A percentile compares a stretch with the other conserved stretches of the same genome.
Evolutionary conservation across 176 grass and related monocot genomes (phyloP).

Genomic region (Juncus effusus): DNA sequence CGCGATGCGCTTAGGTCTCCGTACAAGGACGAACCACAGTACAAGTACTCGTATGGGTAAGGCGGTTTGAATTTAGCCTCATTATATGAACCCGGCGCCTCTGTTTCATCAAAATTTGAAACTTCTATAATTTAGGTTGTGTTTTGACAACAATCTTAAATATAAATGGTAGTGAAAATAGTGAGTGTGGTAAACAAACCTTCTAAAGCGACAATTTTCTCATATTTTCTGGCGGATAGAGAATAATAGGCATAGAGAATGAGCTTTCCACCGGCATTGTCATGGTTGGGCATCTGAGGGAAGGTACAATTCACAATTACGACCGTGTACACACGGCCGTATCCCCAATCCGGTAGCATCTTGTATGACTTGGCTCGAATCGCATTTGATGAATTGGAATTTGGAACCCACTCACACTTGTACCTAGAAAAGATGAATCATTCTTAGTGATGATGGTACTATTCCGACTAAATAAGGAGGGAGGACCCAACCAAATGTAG

Average conservation of each 20-base stretch:
- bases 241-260: constrained; percentile 76
- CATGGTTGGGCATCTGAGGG: constrained; percentile 46
- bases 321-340: constrained; percentile 91
- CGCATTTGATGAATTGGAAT: constrained; percentile 24
- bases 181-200: background rate
- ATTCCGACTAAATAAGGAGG: too few species aligned
- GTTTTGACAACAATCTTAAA: too few species aligned
- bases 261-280: constrained; percentile 60
- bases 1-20: constrained; percentile 58
- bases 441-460: too few species aligned
- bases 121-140: background rate
- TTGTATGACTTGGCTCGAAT: constrained; percentile 61
- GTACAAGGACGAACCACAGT: constrained; percentile 88
- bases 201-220: constrained; percentile 66
- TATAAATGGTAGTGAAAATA: too few species aligned
- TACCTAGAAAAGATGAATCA: constrained; percentile 8
- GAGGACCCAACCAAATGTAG: too few species aligned
- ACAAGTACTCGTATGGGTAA: constrained; percentile 76
- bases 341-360: constrained; percentile 98
- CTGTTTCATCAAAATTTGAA: constrained; percentile 23
- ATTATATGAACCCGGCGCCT: constrained; percentile 53
- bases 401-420: constrained; percentile 63
- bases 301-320: constrained; percentile 98
- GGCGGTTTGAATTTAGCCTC: constrained; percentile 47
- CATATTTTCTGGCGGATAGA: constrained; percentile 25